A percentile compares a stretch with the other conserved stretches of the same genome.
Evolutionary conservation across 371 early-diverging fungal genomes (phyloP).

Genomic region (Saksenaea oblongispora): DNA sequence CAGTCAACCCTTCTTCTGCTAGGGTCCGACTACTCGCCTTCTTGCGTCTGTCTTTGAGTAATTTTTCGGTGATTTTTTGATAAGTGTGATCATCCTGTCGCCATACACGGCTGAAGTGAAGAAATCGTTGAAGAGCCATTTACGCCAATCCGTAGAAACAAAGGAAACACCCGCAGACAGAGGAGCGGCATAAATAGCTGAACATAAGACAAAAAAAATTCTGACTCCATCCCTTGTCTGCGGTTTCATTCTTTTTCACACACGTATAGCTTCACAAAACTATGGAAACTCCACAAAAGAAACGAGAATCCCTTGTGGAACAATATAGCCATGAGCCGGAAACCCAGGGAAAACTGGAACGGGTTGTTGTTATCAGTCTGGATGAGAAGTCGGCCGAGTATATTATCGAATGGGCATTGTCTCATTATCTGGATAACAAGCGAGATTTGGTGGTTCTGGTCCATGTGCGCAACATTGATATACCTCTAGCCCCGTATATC

Average conservation of each 20-base stretch:
- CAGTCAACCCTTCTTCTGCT: neutral
- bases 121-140: neutral
- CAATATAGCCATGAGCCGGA: constrained; percentile 8
- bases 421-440: constrained; percentile 41
- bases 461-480: constrained; percentile 39
- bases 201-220: constrained; percentile 15
- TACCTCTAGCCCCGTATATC: constrained; percentile 43
- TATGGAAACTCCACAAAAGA: neutral
- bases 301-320: constrained; percentile 13
- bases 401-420: constrained; percentile 49
- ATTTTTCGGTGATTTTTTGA: neutral
- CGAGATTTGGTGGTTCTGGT: constrained; percentile 45
- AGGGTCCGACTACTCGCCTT: neutral
- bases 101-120: neutral
- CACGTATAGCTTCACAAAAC: too few species aligned
- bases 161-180: neutral
- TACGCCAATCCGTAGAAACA: neutral
- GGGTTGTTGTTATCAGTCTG: constrained; percentile 38
- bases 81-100: neutral
- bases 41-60: neutral
- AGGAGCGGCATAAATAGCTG: neutral
- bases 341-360: constrained; percentile 15
- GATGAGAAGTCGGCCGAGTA: constrained; percentile 42
- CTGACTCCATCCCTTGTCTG: constrained; percentile 4
- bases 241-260: neutral